Evolutionary conservation across 164 flowering plant genomes (phyloP), one percentile per base, ranked within the genome.

Genomic region (Santalum album): DNA sequence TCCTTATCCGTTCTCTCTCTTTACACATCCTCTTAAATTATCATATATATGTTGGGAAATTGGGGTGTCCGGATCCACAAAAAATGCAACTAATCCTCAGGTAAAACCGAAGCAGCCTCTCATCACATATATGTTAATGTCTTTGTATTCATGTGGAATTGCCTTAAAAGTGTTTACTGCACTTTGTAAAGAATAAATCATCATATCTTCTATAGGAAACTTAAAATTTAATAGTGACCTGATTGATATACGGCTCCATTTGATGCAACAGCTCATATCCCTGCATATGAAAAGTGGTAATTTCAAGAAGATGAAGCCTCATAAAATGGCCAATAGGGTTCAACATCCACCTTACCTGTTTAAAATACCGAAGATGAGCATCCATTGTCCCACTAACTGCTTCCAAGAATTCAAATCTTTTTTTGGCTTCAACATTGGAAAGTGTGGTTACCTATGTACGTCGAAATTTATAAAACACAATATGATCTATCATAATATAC

Each of bases 251-350:
- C 20, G 99, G 97, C 74, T 90, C 99, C 99, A 94, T 89, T 61
- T 85, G 97, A 72, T 87, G 97, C 79, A 94, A 69, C 60, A 94
- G 75, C 65, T 94, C 99, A 72, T 90, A 94, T 6, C 99, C 99
- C 99, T 94, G 65, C 55, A 70, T 1, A 51, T 16, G 45, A 32
- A 11, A 58, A 56, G 50, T 3, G 54, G 25, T 64, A 10, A 55
- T 19, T 9, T 53, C 19, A 22, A 58, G 57, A 51, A 22, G 45
- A 62, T 25, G 24, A 57, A 58, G 25, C 22, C 45, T 29, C 14
- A 17, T 34, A 15, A 44, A 21, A 20, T 51, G 25, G 25, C 19
- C 26, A 45, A 19, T 21, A 45, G 47, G 19, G 23, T 1, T 29
- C 11, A 16, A 22, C 46, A 61, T 50, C 17, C 24, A 50, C 45